Evolutionary conservation across 305 asterid species (phyloP).

Genomic region (Ajuga reptans): DNA sequence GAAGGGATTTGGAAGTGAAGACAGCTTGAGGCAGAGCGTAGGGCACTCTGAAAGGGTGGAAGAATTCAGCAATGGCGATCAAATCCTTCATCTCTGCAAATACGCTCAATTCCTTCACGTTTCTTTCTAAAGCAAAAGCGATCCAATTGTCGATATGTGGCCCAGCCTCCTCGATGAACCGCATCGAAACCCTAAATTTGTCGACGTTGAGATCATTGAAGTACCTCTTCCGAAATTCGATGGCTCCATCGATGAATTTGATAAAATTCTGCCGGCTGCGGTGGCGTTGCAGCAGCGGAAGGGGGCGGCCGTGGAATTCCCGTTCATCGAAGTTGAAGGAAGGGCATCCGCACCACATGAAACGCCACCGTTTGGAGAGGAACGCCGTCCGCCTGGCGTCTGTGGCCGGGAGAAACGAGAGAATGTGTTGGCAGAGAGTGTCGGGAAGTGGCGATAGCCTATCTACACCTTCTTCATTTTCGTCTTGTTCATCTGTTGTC

Average conservation of each 20-base stretch:
- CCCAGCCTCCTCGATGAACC: constrained; percentile 19
- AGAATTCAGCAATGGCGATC: constrained; percentile 25
- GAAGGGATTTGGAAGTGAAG: constrained; percentile 16
- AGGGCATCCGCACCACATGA: constrained; percentile 23
- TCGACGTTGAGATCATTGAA: constrained; percentile 23
- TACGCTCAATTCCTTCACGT: constrained; percentile 23
- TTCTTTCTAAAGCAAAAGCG: constrained; percentile 21
- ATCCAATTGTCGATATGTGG: constrained; percentile 24
- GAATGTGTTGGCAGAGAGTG: constrained; percentile 23
- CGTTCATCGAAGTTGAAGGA: constrained; percentile 25
- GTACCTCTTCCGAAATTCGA: neutral
- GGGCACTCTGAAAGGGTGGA: constrained; percentile 24
- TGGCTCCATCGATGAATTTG: constrained; percentile 21
- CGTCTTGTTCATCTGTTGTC: neutral
- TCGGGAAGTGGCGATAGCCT: constrained; percentile 27
- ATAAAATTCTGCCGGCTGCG: constrained; percentile 21
- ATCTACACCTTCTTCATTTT: neutral
- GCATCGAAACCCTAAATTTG: constrained; percentile 15
- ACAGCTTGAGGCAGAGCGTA: constrained; percentile 13
- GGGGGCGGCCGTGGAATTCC: constrained; percentile 22
- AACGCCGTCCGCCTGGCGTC: constrained; percentile 26
- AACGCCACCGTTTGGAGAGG: constrained; percentile 32
- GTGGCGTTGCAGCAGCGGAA: constrained; percentile 18
- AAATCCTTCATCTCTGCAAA: constrained; percentile 26
- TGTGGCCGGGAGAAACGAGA: constrained; percentile 20